Base-by-base conservation (phyloP, 2,329 filamentous ascomycete genomes). In the Huntiella bhutanensis region DNA sequence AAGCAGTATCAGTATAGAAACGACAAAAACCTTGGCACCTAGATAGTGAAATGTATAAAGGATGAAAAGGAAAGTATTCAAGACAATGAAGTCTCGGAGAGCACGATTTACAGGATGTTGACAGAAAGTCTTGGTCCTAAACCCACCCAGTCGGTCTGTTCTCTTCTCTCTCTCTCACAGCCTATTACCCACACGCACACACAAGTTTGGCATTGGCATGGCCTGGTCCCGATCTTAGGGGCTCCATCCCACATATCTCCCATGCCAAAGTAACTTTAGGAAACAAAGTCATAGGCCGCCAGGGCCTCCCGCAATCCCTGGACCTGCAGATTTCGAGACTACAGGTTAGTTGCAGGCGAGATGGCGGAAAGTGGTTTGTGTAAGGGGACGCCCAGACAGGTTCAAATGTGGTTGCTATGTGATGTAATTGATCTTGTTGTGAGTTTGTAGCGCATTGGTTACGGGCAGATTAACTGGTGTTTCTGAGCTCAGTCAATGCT, bases 281-380 rank as follows among this genome's bases (percentile, higher is more conserved):
- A 28, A 28, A 28, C 22, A 28, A 16, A n/a, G 28, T 22, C 12
- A 15, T 5, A 33, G n/a, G 15, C 19, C 36, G 41, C 41, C 32
- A 19, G 41, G 16, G 16, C 41, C 22, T 28, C 22, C 22, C 22
- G 22, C 22, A 28, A 41, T 41, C 40, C 40, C 19, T 41, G 40
- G 11, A 41, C 40, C 19, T 41, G 40, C 40, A 41, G 8, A 41
- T 41, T 41, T 41, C 40, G 19, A 33, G 17, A 41, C 40, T 39
- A 5, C 19, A 17, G 37, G 15, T 5, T 19, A 19, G 4, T 17
- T 17, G 12, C 15, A 17, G 15, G n/a, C 19, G 37, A 11, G 37
- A 13, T 39, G 15, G 12, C 37, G 15, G 15, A 39, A 39, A 11
- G 10, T 17, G 37, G 37, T 39, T 15, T 19, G 15, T 39, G 12